Percentiles rank a stretch among this genome's conserved stretches.
Evolutionary conservation across 2,329 filamentous ascomycete genomes (phyloP).

Genomic region (Sclerotiophoma versabilis): DNA sequence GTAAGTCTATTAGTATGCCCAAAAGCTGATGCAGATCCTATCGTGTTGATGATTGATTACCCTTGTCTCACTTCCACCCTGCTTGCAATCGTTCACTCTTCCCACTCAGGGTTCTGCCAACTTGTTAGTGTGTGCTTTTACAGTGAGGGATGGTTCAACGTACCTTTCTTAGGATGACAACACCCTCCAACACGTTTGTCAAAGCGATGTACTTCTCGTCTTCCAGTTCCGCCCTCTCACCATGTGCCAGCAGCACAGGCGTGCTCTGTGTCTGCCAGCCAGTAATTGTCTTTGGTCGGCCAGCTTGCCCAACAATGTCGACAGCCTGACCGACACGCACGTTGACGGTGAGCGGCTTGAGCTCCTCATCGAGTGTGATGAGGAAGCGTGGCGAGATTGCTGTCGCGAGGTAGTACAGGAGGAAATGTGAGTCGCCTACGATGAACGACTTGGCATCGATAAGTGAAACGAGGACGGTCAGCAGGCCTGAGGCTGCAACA

Average conservation of each 20-base stretch:
- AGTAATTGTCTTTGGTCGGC: conserved; percentile 97
- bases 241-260: conserved; percentile 92
- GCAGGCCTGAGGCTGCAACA: conserved; percentile 85
- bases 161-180: conserved; percentile 98
- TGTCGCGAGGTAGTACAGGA: conserved; percentile 95
- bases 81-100: conserved; percentile 41
- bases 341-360: conserved; percentile 93
- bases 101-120: conserved; percentile 55
- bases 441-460: conserved; percentile 93
- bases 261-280: conserved; percentile 99
- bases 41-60: conserved; percentile 11
- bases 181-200: conserved; percentile 87
- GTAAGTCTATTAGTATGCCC: conserved; percentile 40
- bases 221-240: conserved; percentile 94
- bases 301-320: conserved; percentile 96
- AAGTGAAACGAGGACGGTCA: conserved; percentile 89
- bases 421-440: conserved; percentile 79
- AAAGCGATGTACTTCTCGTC: conserved; percentile 96
- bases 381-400: conserved; percentile 98
- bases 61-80: conserved; percentile 1
- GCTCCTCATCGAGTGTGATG: conserved; percentile 91
- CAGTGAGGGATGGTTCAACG: conserved; percentile 35
- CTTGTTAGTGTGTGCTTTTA: conserved; percentile 19
- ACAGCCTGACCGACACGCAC: conserved; percentile 98
- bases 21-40: conserved; percentile 26